Evolutionary conservation across 176 grass and related monocot genomes (phyloP).

Genomic region (Poa pratensis): DNA sequence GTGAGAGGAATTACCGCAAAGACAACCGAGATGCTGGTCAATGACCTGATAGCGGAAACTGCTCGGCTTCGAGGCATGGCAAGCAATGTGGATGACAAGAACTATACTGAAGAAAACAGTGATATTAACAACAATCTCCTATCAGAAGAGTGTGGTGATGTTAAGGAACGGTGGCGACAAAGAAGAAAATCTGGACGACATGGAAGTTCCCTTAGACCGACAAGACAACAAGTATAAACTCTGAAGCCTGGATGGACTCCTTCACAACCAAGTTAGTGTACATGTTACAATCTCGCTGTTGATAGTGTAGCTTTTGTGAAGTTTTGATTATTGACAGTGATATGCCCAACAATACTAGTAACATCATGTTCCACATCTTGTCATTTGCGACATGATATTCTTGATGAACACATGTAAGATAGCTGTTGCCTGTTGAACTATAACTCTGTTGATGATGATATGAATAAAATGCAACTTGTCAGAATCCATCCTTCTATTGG

Average conservation of each 20-base stretch:
- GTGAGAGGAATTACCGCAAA: conserved; percentile 82
- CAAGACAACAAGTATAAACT: conserved; percentile 24
- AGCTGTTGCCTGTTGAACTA: neutral
- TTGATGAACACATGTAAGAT: conserved; percentile 15
- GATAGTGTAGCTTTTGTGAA: neutral
- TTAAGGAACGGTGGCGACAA: conserved; percentile 75
- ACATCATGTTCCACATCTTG: neutral
- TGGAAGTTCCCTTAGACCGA: conserved; percentile 39
- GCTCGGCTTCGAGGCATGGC: conserved; percentile 51
- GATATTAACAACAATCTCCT: neutral
- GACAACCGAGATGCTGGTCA: conserved; percentile 88
- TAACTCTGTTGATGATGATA: neutral
- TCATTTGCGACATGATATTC: neutral
- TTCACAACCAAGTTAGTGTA: conserved; percentile 7
- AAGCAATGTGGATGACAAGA: conserved; percentile 3
- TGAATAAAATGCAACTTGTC: conserved; percentile 3
- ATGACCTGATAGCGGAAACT: conserved; percentile 76
- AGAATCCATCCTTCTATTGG: neutral
- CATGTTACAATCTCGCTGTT: neutral
- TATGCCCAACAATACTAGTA: conserved; percentile 8
- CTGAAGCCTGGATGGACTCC: neutral
- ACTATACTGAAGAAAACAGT: conserved; percentile 1
- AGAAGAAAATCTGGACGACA: conserved; percentile 58
- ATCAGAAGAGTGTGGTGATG: conserved; percentile 14
- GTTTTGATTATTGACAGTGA: neutral